A percentile compares a stretch with the other conserved stretches of the same genome.
These are phyloP conservation scores for Pestalotiopsis sp. DNA, from an alignment of 2,329 filamentous ascomycete species.

Conservation along the genomic window DNA sequence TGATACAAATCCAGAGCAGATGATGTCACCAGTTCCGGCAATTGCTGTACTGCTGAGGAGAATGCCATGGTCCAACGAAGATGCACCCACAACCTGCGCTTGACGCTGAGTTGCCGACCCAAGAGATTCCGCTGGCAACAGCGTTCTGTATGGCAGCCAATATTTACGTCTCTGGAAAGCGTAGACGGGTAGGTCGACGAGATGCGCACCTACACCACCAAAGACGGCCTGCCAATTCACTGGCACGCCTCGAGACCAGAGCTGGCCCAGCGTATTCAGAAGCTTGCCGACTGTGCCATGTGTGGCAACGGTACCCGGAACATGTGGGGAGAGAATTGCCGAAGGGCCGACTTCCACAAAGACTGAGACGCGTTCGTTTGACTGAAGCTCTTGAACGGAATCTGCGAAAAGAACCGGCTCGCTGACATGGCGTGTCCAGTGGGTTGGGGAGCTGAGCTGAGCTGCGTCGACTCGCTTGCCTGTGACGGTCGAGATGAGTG, in stretches of 20 bases:
- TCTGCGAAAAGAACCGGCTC: conserved; percentile 10
- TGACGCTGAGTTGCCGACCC: neutral
- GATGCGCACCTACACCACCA: neutral
- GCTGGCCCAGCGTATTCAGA: conserved; percentile 4
- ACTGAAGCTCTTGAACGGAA: conserved; percentile 2
- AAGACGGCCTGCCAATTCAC: conserved; percentile 6
- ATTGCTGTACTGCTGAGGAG: conserved; percentile 5
- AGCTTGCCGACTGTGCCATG: conserved; percentile 7
- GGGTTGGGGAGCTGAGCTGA: neutral
- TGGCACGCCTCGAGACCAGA: conserved; percentile 2
- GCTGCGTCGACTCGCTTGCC: neutral
- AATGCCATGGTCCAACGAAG: conserved; percentile 5
- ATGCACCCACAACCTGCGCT: neutral
- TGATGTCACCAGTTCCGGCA: conserved; percentile 1
- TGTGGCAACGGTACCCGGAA: conserved; percentile 7
- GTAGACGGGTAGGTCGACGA: conserved; percentile 6
- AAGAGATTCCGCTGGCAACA: conserved; percentile 4
- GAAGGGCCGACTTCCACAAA: conserved; percentile 10
- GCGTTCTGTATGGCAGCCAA: conserved; percentile 5
- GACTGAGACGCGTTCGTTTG: conserved; percentile 4
- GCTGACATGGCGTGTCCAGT: conserved; percentile 9
- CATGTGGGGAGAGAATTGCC: conserved; percentile 6
- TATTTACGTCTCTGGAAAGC: conserved; percentile 8
- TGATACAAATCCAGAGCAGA: conserved; percentile 4
- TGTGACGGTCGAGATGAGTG: conserved; percentile 7